Conservation (phyloP, 2,329 filamentous ascomycete species). For the Gaeumannomyces sp. region DNA sequence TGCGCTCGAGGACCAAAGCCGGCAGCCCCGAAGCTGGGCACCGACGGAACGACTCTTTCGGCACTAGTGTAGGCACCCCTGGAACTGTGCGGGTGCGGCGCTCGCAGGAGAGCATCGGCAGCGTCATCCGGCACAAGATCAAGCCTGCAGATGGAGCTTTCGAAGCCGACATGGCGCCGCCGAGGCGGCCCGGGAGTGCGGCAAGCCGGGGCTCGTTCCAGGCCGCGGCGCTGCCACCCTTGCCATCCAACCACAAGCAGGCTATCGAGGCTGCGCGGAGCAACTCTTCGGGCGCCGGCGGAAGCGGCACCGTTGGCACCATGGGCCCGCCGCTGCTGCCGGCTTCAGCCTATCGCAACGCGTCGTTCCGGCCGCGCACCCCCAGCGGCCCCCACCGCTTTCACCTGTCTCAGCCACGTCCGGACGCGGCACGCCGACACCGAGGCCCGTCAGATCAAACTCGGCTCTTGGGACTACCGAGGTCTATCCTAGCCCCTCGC, state of each 20-base stretch:
- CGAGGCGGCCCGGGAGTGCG: conserved; percentile 63
- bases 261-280: conserved; percentile 74
- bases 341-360: conserved; percentile 58
- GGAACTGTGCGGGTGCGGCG: conserved; percentile 35
- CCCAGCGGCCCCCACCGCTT: conserved; percentile 45
- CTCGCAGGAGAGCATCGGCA: conserved; percentile 45
- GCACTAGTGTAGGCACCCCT: conserved; percentile 23
- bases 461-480: conserved; percentile 37
- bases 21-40: conserved; percentile 24
- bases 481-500: conserved; percentile 40
- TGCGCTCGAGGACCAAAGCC: conserved; percentile 45
- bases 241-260: conserved; percentile 77
- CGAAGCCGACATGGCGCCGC: conserved; percentile 29
- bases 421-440: conserved; percentile 50
- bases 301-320: conserved; percentile 28
- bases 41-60: conserved; percentile 30
- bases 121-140: conserved; percentile 31
- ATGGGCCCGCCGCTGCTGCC: conserved; percentile 87
- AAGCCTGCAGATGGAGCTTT: conserved; percentile 29
- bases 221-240: conserved; percentile 50
- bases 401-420: conserved; percentile 36
- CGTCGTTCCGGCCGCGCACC: conserved; percentile 50
- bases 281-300: conserved; percentile 39
- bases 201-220: conserved; percentile 49
- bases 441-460: conserved; percentile 40